Percentiles rank a stretch among this genome's conserved stretches.
phyloP scores from a whole-genome alignment of 176 grass and related monocot species.

The Panicum miliaceum region DNA sequence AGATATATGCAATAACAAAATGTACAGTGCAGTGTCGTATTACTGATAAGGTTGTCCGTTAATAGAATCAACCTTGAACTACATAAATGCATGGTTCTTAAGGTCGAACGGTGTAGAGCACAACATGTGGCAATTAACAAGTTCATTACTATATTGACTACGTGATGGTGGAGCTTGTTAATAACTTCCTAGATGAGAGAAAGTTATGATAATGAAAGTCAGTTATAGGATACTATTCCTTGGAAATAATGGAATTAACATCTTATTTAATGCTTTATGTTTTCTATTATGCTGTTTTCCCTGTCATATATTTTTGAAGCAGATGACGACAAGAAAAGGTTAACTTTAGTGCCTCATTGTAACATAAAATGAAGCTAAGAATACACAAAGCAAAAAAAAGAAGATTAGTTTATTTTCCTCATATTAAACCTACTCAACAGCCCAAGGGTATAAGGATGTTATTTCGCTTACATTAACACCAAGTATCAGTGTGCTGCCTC shows the following conservation, averaged over 20 bases:
- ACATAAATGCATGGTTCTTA: constrained; percentile 11
- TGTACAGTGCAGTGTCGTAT: not conserved
- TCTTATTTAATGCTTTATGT: not conserved
- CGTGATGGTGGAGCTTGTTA: not conserved
- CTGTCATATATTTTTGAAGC: constrained; percentile 4
- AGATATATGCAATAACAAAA: not conserved
- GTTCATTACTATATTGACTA: not conserved
- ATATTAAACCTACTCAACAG: constrained; percentile 1
- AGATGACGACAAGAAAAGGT: not conserved
- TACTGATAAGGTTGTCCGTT: not conserved
- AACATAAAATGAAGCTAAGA: constrained; percentile 4
- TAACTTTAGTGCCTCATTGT: not conserved
- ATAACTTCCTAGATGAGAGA: constrained; percentile 1
- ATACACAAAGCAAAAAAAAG: not conserved
- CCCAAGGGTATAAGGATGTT: not conserved
- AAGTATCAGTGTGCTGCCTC: constrained; percentile 80
- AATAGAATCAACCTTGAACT: not conserved
- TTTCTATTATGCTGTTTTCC: constrained; percentile 6
- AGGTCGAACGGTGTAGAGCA: not conserved
- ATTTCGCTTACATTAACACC: constrained; percentile 82
- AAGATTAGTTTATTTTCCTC: constrained; percentile 7
- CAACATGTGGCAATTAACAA: constrained; percentile 8
- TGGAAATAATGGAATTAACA: not conserved
- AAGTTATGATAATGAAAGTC: not conserved
- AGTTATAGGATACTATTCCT: not conserved